A percentile compares a stretch with the other conserved stretches of the same genome.
These are phyloP conservation scores for Fusarium armeniacum DNA, from an alignment of 2,329 filamentous ascomycete species.

Conservation along the genomic window DNA sequence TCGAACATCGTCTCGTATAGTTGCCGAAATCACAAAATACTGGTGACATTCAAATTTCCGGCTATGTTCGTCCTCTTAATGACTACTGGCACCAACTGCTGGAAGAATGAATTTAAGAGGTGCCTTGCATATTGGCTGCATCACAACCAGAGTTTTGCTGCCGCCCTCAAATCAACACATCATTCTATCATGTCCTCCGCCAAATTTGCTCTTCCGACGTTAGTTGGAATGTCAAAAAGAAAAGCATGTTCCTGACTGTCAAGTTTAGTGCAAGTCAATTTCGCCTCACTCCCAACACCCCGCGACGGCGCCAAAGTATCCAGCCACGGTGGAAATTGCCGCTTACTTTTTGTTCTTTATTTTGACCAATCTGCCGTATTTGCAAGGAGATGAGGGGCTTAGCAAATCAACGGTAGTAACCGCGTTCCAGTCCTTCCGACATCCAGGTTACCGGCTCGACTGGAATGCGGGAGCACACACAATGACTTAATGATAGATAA, in stretches of 20 bases:
- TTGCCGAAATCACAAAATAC: not conserved
- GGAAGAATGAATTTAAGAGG: not conserved
- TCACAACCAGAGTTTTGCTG: not conserved
- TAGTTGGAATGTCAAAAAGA: not conserved
- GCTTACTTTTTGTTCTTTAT: not conserved
- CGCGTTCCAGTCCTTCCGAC: slow-evolving; percentile 14
- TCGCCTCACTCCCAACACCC: not conserved
- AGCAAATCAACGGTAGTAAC: no score
- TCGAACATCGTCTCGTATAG: not conserved
- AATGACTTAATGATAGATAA: not conserved
- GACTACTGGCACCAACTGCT: no score
- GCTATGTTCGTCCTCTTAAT: no score
- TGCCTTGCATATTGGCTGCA: slow-evolving; percentile 8
- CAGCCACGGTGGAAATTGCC: slow-evolving; percentile 14
- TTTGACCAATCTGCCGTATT: not conserved
- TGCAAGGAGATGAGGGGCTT: not conserved
- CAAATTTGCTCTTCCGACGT: no score
- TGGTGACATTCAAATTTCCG: not conserved
- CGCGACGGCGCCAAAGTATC: slow-evolving; percentile 8
- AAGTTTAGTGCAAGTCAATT: not conserved
- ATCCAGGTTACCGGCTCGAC: not conserved
- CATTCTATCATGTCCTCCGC: no score
- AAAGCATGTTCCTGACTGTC: slow-evolving; percentile 15
- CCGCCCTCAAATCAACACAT: not conserved
- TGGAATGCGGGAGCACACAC: not conserved